Evolutionary conservation across 345 rosid genomes (phyloP).

Genomic region (Gossypium herbaceum): DNA sequence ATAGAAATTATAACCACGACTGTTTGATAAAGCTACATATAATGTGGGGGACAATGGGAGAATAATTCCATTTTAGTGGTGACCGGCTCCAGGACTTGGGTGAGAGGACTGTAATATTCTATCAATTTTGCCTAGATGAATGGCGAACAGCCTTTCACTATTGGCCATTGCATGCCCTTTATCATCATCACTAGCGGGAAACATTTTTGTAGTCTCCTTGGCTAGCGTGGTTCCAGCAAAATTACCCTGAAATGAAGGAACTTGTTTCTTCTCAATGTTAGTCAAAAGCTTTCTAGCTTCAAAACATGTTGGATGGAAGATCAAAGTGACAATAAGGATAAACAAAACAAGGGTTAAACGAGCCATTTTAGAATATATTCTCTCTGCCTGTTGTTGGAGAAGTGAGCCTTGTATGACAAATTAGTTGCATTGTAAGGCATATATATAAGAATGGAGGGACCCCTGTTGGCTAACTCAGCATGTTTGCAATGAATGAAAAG

Average conservation of each 20-base stretch:
- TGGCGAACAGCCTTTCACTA: slow-evolving; percentile 2
- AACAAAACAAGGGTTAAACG: no score
- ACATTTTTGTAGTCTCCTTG: neutral
- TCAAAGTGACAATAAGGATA: no score
- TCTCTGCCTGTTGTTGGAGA: no score
- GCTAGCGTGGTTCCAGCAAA: neutral
- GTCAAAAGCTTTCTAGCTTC: no score
- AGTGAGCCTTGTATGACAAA: no score
- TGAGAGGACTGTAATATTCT: neutral
- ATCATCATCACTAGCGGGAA: neutral
- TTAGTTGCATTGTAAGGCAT: no score
- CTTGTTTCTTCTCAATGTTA: neutral
- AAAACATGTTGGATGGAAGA: no score
- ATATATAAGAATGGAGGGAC: no score
- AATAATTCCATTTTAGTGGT: neutral
- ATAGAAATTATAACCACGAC: neutral
- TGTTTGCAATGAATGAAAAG: no score
- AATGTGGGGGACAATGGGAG: neutral
- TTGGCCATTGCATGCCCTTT: neutral
- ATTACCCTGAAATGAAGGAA: neutral
- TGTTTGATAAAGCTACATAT: neutral
- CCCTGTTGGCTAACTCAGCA: no score
- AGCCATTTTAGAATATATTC: no score
- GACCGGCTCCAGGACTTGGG: slow-evolving; percentile 12
- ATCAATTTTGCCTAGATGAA: neutral